Base-by-base conservation (phyloP, 768 basidiomycete species). In the Hygrophorus russula region DNA sequence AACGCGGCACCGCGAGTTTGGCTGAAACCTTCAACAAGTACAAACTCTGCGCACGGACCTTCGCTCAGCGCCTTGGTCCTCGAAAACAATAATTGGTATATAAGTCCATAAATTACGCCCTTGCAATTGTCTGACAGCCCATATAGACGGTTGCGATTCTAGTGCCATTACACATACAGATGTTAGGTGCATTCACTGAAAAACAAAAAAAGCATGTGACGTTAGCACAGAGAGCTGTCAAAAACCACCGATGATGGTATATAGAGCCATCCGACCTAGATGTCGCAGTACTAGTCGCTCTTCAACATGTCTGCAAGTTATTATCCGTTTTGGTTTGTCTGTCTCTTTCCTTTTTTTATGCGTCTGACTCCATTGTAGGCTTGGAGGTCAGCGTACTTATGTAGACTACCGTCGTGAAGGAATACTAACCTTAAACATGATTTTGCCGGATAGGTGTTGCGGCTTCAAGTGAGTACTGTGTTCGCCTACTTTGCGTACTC, bases 381-480 rank as follows among this genome's bases (percentile, higher is more conserved):
- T 81, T 42, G 79, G 79, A 68, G 79, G 79, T 80, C 52, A 50
- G 60, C 49, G n/a, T n/a, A 56, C 46, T 49, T 38, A 29, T 35
- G 13, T n/a, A 14, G 14, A 45, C 13, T 19, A 36, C 30, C 37
- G 32, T 27, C 18, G 11, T 41, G 33, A 39, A 34, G 12, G 28
- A 35, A 43, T 49, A 17, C 51, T 42, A 4, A 51, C 45, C 47
- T 49, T 27, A 49, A 20, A 38, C 41, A 20, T 18, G 32, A 39
- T 31, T 15, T 37, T 46, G 12, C 10, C 2, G 13, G 36, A 2
- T 45, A 80, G 79, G 79, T 34, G 66, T 80, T 38, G 77, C 75
- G 20, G 79, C 79, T 28, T 78, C 78, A 35, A 71, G 79, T 80
- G 56, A 18, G 75, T 67, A 20, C 15, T n/a, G 44, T 41, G 19